Evolutionary conservation across 2,329 filamentous ascomycete species (phyloP).

Genomic region (Metarhizium robertsii): DNA sequence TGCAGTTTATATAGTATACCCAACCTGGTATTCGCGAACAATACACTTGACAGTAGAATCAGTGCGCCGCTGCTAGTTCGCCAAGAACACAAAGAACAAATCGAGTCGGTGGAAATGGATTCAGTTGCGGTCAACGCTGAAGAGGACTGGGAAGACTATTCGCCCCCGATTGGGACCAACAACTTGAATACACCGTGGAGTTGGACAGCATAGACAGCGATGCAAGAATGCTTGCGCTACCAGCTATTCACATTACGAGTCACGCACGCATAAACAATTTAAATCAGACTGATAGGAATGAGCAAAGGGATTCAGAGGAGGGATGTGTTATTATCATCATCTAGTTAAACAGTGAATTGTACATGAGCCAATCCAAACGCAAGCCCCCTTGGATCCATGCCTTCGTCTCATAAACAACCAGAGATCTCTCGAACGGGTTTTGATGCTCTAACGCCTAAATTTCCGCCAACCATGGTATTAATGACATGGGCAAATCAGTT

Average conservation of each 20-base stretch:
- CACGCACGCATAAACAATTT: not conserved
- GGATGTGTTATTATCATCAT: slow-evolving; percentile 48
- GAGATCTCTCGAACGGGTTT: slow-evolving; percentile 33
- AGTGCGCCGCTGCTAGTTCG: not conserved
- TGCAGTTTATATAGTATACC: not conserved
- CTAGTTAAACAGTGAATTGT: slow-evolving; percentile 28
- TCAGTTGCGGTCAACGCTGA: not conserved
- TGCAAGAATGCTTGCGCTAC: not conserved
- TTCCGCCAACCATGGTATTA: slow-evolving; percentile 37
- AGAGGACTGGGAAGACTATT: not conserved
- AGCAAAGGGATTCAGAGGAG: slow-evolving; percentile 32
- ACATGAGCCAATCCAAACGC: slow-evolving; percentile 24
- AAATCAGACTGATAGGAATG: not conserved
- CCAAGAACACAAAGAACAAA: not conserved
- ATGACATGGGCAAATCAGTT: slow-evolving; percentile 34
- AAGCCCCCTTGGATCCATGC: slow-evolving; percentile 31
- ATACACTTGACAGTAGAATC: not conserved
- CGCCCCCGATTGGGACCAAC: slow-evolving; percentile 8
- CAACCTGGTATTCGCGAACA: not conserved
- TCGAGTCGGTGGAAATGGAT: not conserved
- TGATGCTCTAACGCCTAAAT: slow-evolving; percentile 41
- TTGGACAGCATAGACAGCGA: slow-evolving; percentile 9
- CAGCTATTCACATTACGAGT: not conserved
- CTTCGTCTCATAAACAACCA: slow-evolving; percentile 36
- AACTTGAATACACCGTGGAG: slow-evolving; percentile 12